phyloP scores from a whole-genome alignment of 768 basidiomycete genomes.

The Obba rivulosa region DNA sequence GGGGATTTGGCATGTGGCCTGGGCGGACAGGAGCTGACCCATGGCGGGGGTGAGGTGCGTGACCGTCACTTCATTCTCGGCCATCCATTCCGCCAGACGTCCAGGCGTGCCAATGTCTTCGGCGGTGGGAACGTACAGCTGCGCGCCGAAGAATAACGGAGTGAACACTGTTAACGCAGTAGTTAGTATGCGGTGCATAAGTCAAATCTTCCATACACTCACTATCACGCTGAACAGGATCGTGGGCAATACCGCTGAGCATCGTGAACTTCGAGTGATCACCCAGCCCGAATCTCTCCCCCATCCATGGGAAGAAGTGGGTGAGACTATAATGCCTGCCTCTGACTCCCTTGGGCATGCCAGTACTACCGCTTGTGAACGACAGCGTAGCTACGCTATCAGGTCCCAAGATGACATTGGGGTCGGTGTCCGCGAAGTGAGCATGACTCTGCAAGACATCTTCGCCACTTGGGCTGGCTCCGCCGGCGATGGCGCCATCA shows the following conservation, averaged over 20 bases:
- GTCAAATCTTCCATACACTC: constrained; percentile 29
- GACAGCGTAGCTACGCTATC: constrained; percentile 92
- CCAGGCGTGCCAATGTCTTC: constrained; percentile 98
- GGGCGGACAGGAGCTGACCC: constrained; percentile 95
- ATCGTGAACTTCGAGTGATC: constrained; percentile 88
- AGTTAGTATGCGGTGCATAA: constrained; percentile 2
- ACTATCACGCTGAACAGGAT: constrained; percentile 99
- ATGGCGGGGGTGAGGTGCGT: constrained; percentile 98
- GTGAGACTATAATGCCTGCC: constrained; percentile 95
- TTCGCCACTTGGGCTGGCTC: constrained; percentile 32
- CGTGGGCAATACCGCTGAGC: constrained; percentile 98
- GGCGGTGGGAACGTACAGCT: constrained; percentile 91
- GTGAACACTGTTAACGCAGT: constrained; percentile 73
- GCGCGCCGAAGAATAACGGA: constrained; percentile 93
- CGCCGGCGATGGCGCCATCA: constrained; percentile 63
- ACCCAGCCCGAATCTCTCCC: constrained; percentile 70
- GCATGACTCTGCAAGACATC: constrained; percentile 60
- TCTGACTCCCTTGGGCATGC: constrained; percentile 96
- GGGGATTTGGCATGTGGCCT: constrained; percentile 77
- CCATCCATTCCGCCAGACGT: constrained; percentile 98
- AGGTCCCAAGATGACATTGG: constrained; percentile 83
- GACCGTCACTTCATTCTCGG: constrained; percentile 82
- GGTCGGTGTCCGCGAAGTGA: constrained; percentile 61
- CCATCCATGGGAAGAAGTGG: constrained; percentile 99
- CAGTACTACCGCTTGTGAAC: constrained; percentile 96